Evolutionary conservation across 1,284 basidiomycete species (phyloP).

Genomic region (Pascua guehoae): DNA sequence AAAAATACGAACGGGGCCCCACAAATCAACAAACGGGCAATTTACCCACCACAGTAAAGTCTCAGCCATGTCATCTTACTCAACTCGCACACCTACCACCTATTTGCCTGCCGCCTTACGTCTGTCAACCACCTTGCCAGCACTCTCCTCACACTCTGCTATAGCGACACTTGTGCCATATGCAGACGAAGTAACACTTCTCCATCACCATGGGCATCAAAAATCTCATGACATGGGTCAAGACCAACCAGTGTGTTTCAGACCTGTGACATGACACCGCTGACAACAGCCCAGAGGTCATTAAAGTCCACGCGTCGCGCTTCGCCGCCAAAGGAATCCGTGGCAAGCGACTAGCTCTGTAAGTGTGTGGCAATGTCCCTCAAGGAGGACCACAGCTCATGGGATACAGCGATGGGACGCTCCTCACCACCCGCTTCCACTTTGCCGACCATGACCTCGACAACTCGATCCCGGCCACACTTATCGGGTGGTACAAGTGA

Average conservation of each 20-base stretch:
- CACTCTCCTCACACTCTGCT: too few species aligned
- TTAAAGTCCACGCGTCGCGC: conserved; percentile 27
- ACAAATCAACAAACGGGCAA: too few species aligned
- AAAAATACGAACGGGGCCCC: too few species aligned
- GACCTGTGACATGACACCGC: neutral
- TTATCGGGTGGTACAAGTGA: conserved; percentile 47
- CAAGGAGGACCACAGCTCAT: neutral
- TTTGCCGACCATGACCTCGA: conserved; percentile 28
- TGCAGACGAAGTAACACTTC: too few species aligned
- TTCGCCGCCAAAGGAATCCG: conserved; percentile 34
- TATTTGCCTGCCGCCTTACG: too few species aligned
- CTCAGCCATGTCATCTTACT: too few species aligned
- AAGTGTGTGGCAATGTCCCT: neutral
- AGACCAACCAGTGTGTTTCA: conserved; percentile 30
- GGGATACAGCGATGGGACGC: conserved; percentile 40
- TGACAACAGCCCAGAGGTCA: conserved; percentile 29
- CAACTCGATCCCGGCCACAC: conserved; percentile 26
- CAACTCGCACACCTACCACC: too few species aligned
- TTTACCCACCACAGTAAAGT: too few species aligned
- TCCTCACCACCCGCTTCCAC: conserved; percentile 47
- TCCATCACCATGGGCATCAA: conserved; percentile 38
- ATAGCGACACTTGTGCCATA: too few species aligned
- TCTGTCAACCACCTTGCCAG: too few species aligned
- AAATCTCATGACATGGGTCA: conserved; percentile 37
- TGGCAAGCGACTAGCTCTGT: conserved; percentile 45